Conservation (phyloP, 192 early-diverging fungal species). For the Podila clonocystis region DNA sequence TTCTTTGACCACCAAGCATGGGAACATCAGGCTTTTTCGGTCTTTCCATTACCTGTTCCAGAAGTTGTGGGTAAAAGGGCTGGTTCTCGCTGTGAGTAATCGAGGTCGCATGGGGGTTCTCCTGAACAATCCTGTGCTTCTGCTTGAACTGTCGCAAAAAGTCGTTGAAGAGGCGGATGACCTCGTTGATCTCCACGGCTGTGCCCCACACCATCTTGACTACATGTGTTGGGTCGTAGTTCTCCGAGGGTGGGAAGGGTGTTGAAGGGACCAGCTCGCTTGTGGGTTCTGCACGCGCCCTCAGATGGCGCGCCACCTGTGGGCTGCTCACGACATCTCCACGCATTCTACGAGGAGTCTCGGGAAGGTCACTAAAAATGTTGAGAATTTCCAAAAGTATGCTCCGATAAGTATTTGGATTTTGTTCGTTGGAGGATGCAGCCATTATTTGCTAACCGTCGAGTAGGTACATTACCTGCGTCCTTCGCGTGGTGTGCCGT, state of each 20-base stretch:
- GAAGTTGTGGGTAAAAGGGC: constrained; percentile 82
- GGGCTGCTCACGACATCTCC: constrained; percentile 46
- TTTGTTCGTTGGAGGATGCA: not conserved
- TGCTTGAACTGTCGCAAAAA: constrained; percentile 83
- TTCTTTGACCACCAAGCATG: too few species aligned
- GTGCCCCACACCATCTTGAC: constrained; percentile 90
- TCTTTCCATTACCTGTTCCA: constrained; percentile 58
- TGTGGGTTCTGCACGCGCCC: constrained; percentile 16
- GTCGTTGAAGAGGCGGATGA: constrained; percentile 80
- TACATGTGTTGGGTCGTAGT: constrained; percentile 34
- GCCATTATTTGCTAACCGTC: not conserved
- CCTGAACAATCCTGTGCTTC: constrained; percentile 58
- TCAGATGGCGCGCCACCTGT: constrained; percentile 44
- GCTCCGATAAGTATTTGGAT: not conserved
- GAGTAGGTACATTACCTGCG: constrained; percentile 16
- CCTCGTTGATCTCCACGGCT: constrained; percentile 87
- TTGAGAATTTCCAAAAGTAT: not conserved
- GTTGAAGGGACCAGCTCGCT: constrained; percentile 30
- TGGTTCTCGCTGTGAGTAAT: constrained; percentile 59
- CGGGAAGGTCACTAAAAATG: constrained; percentile 12
- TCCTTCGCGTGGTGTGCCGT: constrained; percentile 30
- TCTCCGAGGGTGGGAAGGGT: constrained; percentile 32
- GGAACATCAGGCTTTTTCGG: not conserved
- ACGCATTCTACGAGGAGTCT: constrained; percentile 35
- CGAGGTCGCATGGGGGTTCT: constrained; percentile 13